Percentiles rank a stretch among this genome's conserved stretches.
These are phyloP conservation scores for Crassisporium funariophilum DNA, from an alignment of 768 basidiomycete genomes.

Conservation along the genomic window DNA sequence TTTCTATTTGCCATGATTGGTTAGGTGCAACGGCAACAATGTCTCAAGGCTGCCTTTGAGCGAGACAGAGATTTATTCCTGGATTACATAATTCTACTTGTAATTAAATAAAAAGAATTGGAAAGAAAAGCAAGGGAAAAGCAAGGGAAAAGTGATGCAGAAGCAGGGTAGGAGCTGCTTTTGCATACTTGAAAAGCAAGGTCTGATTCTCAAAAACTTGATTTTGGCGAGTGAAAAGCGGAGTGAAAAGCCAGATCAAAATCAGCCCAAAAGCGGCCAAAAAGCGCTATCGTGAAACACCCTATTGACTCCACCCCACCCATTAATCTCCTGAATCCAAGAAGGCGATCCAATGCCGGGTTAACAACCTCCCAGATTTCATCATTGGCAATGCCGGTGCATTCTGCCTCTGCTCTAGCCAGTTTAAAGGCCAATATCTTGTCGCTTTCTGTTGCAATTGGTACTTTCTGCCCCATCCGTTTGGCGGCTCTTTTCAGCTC, in stretches of 20 bases:
- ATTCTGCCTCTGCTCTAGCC: not conserved
- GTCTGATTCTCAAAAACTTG: no score
- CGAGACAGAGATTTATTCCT: no score
- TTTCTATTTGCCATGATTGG: no score
- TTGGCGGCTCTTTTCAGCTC: not conserved
- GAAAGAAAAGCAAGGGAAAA: no score
- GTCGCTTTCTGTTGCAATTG: constrained; percentile 1
- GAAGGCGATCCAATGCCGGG: constrained; percentile 1
- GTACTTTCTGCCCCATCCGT: constrained; percentile 1
- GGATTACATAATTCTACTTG: no score
- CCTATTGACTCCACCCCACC: not conserved
- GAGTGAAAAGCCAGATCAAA: not conserved
- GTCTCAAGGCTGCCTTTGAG: no score
- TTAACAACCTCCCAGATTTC: constrained; percentile 1
- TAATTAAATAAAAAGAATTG: no score
- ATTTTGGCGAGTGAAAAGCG: not conserved
- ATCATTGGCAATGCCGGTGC: not conserved
- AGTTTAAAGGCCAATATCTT: not conserved
- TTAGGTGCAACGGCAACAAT: no score
- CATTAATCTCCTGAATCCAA: not conserved
- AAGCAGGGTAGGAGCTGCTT: constrained; percentile 3
- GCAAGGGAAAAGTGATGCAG: constrained; percentile 2
- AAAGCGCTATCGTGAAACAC: constrained; percentile 3
- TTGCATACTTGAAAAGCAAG: constrained; percentile 4
- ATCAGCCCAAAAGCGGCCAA: constrained; percentile 1